These are phyloP conservation scores for Tetrastigma voinierianum DNA, from an alignment of 164 flowering plant genomes.

Conservation along the genomic window DNA sequence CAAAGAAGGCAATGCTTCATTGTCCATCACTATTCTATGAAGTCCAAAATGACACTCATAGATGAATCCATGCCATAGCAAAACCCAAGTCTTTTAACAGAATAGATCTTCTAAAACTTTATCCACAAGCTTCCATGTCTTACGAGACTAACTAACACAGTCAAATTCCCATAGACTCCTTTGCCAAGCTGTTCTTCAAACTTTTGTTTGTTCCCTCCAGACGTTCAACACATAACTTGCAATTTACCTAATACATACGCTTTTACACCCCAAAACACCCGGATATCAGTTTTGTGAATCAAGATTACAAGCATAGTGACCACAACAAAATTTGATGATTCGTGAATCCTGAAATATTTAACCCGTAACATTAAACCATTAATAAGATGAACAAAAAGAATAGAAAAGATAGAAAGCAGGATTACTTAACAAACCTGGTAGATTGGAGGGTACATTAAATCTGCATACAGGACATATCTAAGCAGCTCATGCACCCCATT, in stretches of 20 bases:
- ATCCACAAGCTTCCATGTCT: background rate
- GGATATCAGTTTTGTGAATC: too few relatives aligned
- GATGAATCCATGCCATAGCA: background rate
- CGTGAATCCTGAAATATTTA: too few relatives aligned
- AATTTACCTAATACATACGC: too few relatives aligned
- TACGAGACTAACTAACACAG: background rate
- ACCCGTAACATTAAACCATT: too few relatives aligned
- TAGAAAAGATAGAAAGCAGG: background rate
- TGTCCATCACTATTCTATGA: background rate
- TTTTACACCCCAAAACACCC: too few relatives aligned
- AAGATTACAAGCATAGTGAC: too few relatives aligned
- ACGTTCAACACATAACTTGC: too few relatives aligned
- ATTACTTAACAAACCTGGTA: slow-evolving; percentile 52
- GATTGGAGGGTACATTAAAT: slow-evolving; percentile 75
- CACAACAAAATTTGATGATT: too few relatives aligned
- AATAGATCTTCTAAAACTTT: background rate
- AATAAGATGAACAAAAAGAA: background rate
- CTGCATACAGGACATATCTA: slow-evolving; percentile 69
- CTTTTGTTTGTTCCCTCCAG: too few relatives aligned
- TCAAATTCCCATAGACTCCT: too few relatives aligned
- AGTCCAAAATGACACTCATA: background rate
- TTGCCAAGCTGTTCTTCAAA: too few relatives aligned
- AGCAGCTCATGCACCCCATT: slow-evolving; percentile 74
- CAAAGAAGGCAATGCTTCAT: background rate
- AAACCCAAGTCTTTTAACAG: background rate